A percentile compares a stretch with the other conserved stretches of the same genome.
These are phyloP conservation scores for Piloderma croceum DNA, from an alignment of 768 basidiomycete genomes.

Conservation along the genomic window DNA sequence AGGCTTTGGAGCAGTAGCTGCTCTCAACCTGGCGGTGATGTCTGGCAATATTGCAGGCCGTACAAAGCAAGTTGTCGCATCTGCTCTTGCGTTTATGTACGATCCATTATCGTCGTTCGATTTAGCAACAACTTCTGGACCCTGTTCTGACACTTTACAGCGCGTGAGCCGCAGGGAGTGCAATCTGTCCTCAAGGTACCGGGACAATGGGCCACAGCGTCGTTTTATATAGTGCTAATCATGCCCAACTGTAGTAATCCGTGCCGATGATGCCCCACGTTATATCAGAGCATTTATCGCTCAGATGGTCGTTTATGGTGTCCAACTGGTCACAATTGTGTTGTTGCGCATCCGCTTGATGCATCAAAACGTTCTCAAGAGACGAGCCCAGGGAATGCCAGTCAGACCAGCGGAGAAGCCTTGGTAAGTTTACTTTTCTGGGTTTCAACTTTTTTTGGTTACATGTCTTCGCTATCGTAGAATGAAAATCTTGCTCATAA, in stretches of 20 bases:
- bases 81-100: slow-evolving; percentile 42
- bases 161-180: slow-evolving; percentile 49
- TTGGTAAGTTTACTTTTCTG: slow-evolving; percentile 12
- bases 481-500: slow-evolving; percentile 30
- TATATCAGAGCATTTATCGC: slow-evolving; percentile 43
- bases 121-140: background rate
- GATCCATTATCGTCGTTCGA: slow-evolving; percentile 3
- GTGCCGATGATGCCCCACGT: slow-evolving; percentile 38
- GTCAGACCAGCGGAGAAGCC: slow-evolving; percentile 25
- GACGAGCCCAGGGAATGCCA: slow-evolving; percentile 31
- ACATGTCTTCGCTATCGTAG: slow-evolving; percentile 1
- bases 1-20: slow-evolving; percentile 42
- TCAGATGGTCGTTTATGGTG: slow-evolving; percentile 42
- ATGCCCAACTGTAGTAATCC: slow-evolving; percentile 31
- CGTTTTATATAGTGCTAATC: background rate
- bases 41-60: slow-evolving; percentile 43
- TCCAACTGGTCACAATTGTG: slow-evolving; percentile 35
- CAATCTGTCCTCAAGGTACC: slow-evolving; percentile 39
- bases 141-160: slow-evolving; percentile 10
- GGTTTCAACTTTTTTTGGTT: slow-evolving; percentile 3
- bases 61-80: slow-evolving; percentile 45
- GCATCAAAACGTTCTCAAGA: slow-evolving; percentile 36
- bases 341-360: slow-evolving; percentile 37
- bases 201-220: background rate
- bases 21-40: slow-evolving; percentile 43